Percentiles rank a stretch among this genome's conserved stretches.
Conservation (phyloP, 129 eudicot species). For the Centella asiatica region DNA sequence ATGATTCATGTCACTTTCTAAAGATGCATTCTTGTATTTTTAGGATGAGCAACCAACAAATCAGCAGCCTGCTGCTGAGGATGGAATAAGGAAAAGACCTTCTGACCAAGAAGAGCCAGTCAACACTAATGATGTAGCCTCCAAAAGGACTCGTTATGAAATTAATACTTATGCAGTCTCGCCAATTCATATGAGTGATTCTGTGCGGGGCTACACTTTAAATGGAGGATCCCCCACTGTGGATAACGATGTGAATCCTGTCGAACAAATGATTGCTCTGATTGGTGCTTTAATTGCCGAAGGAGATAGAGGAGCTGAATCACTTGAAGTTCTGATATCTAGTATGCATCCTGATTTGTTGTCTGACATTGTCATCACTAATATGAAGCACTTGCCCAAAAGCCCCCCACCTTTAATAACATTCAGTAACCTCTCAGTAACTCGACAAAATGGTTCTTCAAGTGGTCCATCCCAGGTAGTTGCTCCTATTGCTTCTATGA, state of each 20-base stretch:
- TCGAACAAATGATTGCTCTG: conserved; percentile 91
- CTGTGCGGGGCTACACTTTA: conserved; percentile 28
- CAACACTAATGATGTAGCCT: conserved; percentile 27
- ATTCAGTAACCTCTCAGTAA: conserved; percentile 14
- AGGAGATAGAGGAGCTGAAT: conserved; percentile 97
- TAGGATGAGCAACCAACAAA: conserved; percentile 70
- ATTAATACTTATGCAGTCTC: conserved; percentile 21
- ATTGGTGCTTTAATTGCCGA: conserved; percentile 87
- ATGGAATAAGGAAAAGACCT: conserved; percentile 50
- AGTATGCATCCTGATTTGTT: conserved; percentile 83
- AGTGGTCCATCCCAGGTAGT: conserved; percentile 24
- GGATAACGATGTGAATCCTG: conserved; percentile 53
- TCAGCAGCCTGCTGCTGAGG: conserved; percentile 36
- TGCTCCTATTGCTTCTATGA: conserved; percentile 24
- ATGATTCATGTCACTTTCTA: not conserved
- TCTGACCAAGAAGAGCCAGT: conserved; percentile 42
- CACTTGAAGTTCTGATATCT: conserved; percentile 78
- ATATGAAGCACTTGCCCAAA: conserved; percentile 90
- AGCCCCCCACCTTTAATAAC: conserved; percentile 42
- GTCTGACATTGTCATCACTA: conserved; percentile 92
- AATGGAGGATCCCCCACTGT: conserved; percentile 53
- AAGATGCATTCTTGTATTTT: not conserved
- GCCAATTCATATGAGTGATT: conserved; percentile 28
- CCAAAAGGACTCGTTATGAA: conserved; percentile 58
- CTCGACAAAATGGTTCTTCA: conserved; percentile 27